Evolutionary conservation across 2,329 filamentous ascomycete species (phyloP).

Genomic region (Cytospora paraplurivora): DNA sequence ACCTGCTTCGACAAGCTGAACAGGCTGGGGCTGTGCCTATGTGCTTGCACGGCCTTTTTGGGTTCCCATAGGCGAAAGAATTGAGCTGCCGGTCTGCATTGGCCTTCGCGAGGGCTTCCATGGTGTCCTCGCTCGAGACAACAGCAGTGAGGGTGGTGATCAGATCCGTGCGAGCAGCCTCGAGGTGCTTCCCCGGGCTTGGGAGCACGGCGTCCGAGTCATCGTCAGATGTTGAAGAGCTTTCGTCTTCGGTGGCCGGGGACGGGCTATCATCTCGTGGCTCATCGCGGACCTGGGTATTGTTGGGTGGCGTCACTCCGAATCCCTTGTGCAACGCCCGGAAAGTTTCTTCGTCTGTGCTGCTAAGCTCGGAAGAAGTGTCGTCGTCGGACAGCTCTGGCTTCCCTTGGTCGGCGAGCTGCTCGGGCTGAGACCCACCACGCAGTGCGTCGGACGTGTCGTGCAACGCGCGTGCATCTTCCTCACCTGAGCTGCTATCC

Average conservation of each 20-base stretch:
- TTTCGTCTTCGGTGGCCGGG: too few species aligned
- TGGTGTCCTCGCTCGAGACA: not conserved
- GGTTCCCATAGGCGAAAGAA: not conserved
- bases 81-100: not conserved
- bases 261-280: not conserved
- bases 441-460: not conserved
- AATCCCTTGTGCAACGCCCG: not conserved
- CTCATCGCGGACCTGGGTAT: not conserved
- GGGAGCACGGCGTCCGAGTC: not conserved
- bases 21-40: not conserved
- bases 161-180: not conserved
- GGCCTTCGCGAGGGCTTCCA: constrained; percentile 1
- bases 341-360: not conserved
- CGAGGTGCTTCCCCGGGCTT: not conserved
- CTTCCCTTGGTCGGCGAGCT: too few species aligned
- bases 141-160: not conserved
- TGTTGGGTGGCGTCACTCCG: not conserved
- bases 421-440: not conserved
- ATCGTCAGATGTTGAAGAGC: not conserved
- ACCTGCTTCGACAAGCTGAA: not conserved
- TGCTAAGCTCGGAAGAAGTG: not conserved
- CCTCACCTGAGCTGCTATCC: too few species aligned
- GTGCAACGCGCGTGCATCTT: too few species aligned
- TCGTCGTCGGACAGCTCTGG: not conserved
- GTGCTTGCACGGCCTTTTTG: not conserved